Conservation (phyloP, 805 yeast species). For the Sugiyamaella chiloensis region DNA sequence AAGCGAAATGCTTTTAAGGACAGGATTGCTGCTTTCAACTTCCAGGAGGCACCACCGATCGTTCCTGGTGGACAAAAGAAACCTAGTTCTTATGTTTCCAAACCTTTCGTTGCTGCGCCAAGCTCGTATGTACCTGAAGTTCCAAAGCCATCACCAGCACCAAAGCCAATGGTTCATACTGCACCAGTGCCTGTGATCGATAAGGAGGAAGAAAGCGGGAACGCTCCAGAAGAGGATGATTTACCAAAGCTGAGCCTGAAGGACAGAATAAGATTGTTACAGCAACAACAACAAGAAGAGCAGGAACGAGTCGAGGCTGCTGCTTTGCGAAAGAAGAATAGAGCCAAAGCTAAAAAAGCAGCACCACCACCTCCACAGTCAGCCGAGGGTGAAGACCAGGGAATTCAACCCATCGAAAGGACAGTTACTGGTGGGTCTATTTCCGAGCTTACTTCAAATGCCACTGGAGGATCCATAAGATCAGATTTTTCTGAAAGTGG, state of each 20-base stretch:
- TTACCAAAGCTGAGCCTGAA: conserved; percentile 77
- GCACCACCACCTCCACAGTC: conserved; percentile 8
- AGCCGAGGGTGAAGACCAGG: conserved; percentile 1
- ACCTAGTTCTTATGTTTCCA: conserved; percentile 50
- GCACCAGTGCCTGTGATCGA: conserved; percentile 20
- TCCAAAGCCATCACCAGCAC: conserved; percentile 17
- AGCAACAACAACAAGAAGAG: conserved; percentile 76
- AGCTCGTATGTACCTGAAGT: conserved; percentile 55
- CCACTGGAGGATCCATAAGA: conserved; percentile 16
- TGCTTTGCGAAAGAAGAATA: conserved; percentile 43
- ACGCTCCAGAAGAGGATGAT: conserved; percentile 41
- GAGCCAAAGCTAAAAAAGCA: conserved; percentile 27
- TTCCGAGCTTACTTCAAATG: conserved; percentile 4
- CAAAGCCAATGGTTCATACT: conserved; percentile 16
- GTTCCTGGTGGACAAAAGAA: conserved; percentile 39
- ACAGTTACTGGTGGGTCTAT: conserved; percentile 10
- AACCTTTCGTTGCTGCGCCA: conserved; percentile 53
- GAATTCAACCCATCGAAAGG: conserved; percentile 8
- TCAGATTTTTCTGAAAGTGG: conserved; percentile 10
- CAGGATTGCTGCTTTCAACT: conserved; percentile 51
- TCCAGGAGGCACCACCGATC: conserved; percentile 39
- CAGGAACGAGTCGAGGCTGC: conserved; percentile 64
- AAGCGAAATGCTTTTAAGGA: conserved; percentile 22
- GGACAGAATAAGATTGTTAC: conserved; percentile 82
- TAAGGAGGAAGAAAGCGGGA: conserved; percentile 24